phyloP scores from a whole-genome alignment of 2,329 filamentous ascomycete species.

The Cyclaneusma minus region DNA sequence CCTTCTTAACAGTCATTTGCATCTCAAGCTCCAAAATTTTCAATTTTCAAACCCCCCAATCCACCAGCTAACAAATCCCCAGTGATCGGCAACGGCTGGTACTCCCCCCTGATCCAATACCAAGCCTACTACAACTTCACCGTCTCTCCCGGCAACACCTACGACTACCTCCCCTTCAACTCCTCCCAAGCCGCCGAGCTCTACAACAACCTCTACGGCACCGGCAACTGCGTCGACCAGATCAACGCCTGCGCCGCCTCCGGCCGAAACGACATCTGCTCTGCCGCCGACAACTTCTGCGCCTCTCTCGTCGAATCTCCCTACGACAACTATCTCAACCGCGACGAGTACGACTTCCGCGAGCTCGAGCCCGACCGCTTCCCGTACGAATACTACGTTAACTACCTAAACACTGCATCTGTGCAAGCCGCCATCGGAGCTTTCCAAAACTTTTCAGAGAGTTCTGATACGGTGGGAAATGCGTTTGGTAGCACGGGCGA shows the following conservation, averaged over 20 bases:
- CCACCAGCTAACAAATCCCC: too few species aligned
- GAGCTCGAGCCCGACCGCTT: slow-evolving; percentile 39
- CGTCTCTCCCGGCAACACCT: slow-evolving; percentile 38
- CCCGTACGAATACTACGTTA: slow-evolving; percentile 34
- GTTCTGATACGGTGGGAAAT: slow-evolving; percentile 24
- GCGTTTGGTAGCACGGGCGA: slow-evolving; percentile 33
- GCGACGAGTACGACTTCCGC: slow-evolving; percentile 45
- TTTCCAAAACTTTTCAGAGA: slow-evolving; percentile 38
- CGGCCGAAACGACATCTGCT: slow-evolving; percentile 34
- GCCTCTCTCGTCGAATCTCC: slow-evolving; percentile 32
- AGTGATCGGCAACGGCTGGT: slow-evolving; percentile 46
- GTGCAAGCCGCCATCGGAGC: slow-evolving; percentile 44
- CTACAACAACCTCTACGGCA: slow-evolving; percentile 44
- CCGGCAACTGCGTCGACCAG: slow-evolving; percentile 43
- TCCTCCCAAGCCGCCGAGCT: slow-evolving; percentile 29
- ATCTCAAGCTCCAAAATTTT: too few species aligned
- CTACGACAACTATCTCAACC: slow-evolving; percentile 32
- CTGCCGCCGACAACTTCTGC: slow-evolving; percentile 39
- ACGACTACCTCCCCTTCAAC: slow-evolving; percentile 36
- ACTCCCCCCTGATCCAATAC: slow-evolving; percentile 38
- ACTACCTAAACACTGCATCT: slow-evolving; percentile 39
- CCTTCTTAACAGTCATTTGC: too few species aligned
- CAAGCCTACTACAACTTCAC: slow-evolving; percentile 42
- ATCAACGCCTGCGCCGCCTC: slow-evolving; percentile 36
- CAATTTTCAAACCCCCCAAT: too few species aligned